Conservation (phyloP, 768 basidiomycete genomes). For the Grammothele lineata region DNA sequence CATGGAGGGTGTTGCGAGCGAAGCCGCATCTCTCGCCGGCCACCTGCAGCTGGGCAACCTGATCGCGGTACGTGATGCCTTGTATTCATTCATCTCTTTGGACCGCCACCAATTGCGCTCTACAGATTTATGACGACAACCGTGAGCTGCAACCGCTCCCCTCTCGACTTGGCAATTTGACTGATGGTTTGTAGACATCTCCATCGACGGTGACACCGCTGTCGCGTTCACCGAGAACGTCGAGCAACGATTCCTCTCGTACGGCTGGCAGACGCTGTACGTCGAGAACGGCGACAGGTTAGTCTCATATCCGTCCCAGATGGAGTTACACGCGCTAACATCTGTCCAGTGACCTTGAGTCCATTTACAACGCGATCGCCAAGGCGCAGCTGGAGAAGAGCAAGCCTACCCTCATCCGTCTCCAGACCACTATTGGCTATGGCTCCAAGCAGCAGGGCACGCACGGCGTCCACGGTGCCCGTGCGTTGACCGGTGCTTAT, state of each 20-base stretch:
- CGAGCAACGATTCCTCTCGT: constrained; percentile 79
- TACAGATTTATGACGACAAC: constrained; percentile 93
- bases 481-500: constrained; percentile 46
- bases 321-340: constrained; percentile 10
- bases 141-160: too few species aligned
- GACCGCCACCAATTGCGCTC: constrained; percentile 13
- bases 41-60: constrained; percentile 93
- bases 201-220: constrained; percentile 92
- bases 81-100: constrained; percentile 1
- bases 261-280: constrained; percentile 91
- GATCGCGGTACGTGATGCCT: constrained; percentile 64
- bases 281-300: constrained; percentile 79
- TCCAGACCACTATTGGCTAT: constrained; percentile 89
- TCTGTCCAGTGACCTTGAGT: constrained; percentile 61
- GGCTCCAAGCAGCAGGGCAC: constrained; percentile 93
- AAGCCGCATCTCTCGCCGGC: constrained; percentile 89
- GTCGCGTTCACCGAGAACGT: constrained; percentile 95
- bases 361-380: constrained; percentile 74
- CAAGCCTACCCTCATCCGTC: constrained; percentile 85
- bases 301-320: neutral
- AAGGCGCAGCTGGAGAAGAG: constrained; percentile 69
- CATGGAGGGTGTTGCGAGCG: constrained; percentile 94
- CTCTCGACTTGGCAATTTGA: constrained; percentile 2
- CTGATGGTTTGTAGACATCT: constrained; percentile 63
- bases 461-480: constrained; percentile 91